Conservation (phyloP, 2,329 filamentous ascomycete species). For the Phialemoniopsis sp. region DNA sequence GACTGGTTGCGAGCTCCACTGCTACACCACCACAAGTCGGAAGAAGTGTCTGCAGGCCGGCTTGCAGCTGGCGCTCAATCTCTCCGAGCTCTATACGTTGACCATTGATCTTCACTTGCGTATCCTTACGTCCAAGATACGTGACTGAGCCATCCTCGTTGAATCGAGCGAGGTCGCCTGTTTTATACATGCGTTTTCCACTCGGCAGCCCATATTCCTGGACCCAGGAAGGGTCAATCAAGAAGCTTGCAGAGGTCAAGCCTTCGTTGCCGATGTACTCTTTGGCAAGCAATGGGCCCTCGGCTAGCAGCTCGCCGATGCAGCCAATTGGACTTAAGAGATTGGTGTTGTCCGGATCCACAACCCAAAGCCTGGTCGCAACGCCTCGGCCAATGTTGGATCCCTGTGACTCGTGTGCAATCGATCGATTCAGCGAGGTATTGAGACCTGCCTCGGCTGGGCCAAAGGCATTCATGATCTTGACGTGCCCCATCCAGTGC, state of each 20-base stretch:
- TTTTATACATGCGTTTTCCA: too few species aligned
- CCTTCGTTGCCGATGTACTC: slow-evolving; percentile 14
- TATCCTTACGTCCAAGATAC: slow-evolving; percentile 10
- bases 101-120: slow-evolving; percentile 9
- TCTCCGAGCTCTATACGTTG: slow-evolving; percentile 10
- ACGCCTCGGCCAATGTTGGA: too few species aligned
- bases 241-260: slow-evolving; percentile 10
- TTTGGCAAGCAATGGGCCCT: slow-evolving; percentile 12
- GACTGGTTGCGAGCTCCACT: too few species aligned
- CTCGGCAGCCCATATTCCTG: too few species aligned
- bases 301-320: slow-evolving; percentile 15
- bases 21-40: too few species aligned
- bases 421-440: neutral
- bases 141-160: slow-evolving; percentile 7
- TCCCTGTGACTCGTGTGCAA: too few species aligned
- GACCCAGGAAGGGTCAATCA: too few species aligned
- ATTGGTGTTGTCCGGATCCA: slow-evolving; percentile 11
- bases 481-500: slow-evolving; percentile 7
- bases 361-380: too few species aligned
- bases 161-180: slow-evolving; percentile 5
- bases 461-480: slow-evolving; percentile 12
- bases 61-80: slow-evolving; percentile 4
- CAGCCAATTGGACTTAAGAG: slow-evolving; percentile 12
- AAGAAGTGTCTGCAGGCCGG: too few species aligned
- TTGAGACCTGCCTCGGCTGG: slow-evolving; percentile 8